These are phyloP conservation scores for Geosmithia morbida DNA, from an alignment of 2,329 filamentous ascomycete species.

Conservation along the genomic window DNA sequence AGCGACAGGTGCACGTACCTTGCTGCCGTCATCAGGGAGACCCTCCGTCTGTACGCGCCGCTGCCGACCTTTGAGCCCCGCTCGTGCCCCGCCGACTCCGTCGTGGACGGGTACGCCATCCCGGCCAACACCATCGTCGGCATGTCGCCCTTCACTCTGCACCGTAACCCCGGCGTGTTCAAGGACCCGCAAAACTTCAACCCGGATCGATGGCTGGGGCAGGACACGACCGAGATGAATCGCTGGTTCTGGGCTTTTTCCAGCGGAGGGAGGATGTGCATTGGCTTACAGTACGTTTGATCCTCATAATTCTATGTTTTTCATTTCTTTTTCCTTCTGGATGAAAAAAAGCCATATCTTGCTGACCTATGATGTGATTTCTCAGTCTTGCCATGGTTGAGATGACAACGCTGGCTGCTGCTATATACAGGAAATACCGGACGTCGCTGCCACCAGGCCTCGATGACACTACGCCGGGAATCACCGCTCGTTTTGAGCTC, in stretches of 20 bases:
- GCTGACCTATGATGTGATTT: background rate
- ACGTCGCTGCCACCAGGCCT: conserved; percentile 3
- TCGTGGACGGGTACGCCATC: conserved; percentile 10
- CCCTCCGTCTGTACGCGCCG: conserved; percentile 31
- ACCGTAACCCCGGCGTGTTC: conserved; percentile 11
- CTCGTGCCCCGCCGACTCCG: conserved; percentile 8
- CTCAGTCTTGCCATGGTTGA: conserved; percentile 6
- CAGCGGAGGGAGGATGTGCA: conserved; percentile 6
- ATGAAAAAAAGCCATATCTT: background rate
- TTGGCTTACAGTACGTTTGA: conserved; percentile 6
- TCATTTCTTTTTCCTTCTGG: too few species aligned
- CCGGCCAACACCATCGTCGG: conserved; percentile 10
- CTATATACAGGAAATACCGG: conserved; percentile 4
- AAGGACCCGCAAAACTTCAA: conserved; percentile 10
- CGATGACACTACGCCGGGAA: conserved; percentile 3
- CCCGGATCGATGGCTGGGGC: conserved; percentile 12
- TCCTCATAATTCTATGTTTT: background rate
- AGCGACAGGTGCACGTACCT: conserved; percentile 26
- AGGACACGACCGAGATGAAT: conserved; percentile 4
- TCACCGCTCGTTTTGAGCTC: conserved; percentile 4
- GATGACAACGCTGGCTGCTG: conserved; percentile 5
- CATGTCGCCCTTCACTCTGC: conserved; percentile 12
- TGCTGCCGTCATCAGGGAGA: conserved; percentile 34
- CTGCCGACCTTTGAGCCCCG: conserved; percentile 36
- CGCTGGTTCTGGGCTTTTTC: conserved; percentile 6